phyloP scores from a whole-genome alignment of 495 filamentous ascomycete species.

The Apodospora peruviana region DNA sequence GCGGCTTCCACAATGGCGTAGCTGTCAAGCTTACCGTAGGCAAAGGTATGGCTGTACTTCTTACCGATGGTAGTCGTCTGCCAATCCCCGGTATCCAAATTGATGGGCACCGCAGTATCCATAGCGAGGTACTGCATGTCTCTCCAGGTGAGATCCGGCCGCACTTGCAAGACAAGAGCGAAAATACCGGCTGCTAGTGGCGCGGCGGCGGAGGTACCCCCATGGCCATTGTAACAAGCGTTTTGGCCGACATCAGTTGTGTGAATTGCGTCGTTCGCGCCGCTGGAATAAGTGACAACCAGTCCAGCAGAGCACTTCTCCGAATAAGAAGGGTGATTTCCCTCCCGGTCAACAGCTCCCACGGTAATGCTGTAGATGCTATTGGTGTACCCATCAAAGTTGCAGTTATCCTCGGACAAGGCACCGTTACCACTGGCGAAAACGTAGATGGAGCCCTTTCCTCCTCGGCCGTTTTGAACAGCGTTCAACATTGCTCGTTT shows the following conservation, averaged over 20 bases:
- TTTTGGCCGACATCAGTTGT: conserved; percentile 91
- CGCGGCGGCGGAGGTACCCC: conserved; percentile 94
- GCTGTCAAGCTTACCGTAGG: conserved; percentile 89
- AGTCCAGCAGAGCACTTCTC: conserved; percentile 93
- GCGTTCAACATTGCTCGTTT: conserved; percentile 85
- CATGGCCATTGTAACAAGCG: conserved; percentile 70
- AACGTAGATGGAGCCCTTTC: conserved; percentile 88
- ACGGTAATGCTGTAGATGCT: conserved; percentile 98
- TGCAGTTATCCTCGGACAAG: conserved; percentile 86
- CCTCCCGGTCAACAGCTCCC: conserved; percentile 83
- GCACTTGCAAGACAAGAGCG: conserved; percentile 81
- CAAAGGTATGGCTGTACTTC: conserved; percentile 88
- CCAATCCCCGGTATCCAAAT: conserved; percentile 69
- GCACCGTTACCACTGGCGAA: conserved; percentile 97
- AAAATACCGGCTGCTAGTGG: conserved; percentile 87
- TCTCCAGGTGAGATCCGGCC: conserved; percentile 87
- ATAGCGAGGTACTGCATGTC: conserved; percentile 90
- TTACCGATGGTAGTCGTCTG: conserved; percentile 72
- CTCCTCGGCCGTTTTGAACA: conserved; percentile 77
- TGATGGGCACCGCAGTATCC: conserved; percentile 76
- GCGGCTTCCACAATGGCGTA: conserved; percentile 82
- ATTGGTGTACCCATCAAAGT: conserved; percentile 98
- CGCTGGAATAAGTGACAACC: conserved; percentile 94
- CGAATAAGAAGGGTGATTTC: conserved; percentile 84
- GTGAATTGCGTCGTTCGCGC: conserved; percentile 80